These are phyloP conservation scores for Fusarium sp. DNA, from an alignment of 2,329 filamentous ascomycete species.

Conservation along the genomic window DNA sequence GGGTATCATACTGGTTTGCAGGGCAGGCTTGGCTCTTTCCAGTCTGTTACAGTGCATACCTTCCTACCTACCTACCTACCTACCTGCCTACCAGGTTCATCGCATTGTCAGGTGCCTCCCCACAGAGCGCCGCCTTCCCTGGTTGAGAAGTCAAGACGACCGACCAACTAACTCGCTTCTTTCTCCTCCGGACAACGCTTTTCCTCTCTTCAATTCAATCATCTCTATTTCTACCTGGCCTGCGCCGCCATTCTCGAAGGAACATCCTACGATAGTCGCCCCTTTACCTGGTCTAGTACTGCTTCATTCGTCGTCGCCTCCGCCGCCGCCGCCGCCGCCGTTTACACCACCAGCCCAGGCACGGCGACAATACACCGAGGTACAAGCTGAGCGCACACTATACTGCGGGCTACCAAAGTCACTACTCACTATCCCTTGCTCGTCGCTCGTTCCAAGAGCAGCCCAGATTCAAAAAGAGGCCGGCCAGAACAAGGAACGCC, in stretches of 20 bases:
- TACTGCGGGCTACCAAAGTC: constrained; percentile 17
- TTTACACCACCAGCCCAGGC: constrained; percentile 27
- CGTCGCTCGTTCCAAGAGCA: constrained; percentile 12
- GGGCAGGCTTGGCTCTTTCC: constrained; percentile 6
- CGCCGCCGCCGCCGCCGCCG: constrained; percentile 7
- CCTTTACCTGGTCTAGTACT: constrained; percentile 12
- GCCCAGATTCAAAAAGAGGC: constrained; percentile 1
- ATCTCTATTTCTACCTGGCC: background rate
- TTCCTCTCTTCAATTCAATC: background rate
- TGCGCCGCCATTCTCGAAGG: constrained; percentile 14
- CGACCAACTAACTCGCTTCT: no score
- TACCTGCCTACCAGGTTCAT: constrained; percentile 20
- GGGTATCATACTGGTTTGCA: constrained; percentile 21
- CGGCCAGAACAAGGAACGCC: constrained; percentile 5
- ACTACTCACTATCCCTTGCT: constrained; percentile 32
- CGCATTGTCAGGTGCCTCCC: constrained; percentile 21
- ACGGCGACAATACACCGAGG: constrained; percentile 24
- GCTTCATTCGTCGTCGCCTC: constrained; percentile 9
- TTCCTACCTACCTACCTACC: constrained; percentile 14
- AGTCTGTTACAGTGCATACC: background rate
- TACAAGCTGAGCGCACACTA: constrained; percentile 26
- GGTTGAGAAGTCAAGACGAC: constrained; percentile 7
- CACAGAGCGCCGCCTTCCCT: constrained; percentile 14
- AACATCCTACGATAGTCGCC: constrained; percentile 2
- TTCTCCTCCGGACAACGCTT: no score